These are phyloP conservation scores for Termitomyces sp. DNA, from an alignment of 768 basidiomycete species.

Conservation along the genomic window DNA sequence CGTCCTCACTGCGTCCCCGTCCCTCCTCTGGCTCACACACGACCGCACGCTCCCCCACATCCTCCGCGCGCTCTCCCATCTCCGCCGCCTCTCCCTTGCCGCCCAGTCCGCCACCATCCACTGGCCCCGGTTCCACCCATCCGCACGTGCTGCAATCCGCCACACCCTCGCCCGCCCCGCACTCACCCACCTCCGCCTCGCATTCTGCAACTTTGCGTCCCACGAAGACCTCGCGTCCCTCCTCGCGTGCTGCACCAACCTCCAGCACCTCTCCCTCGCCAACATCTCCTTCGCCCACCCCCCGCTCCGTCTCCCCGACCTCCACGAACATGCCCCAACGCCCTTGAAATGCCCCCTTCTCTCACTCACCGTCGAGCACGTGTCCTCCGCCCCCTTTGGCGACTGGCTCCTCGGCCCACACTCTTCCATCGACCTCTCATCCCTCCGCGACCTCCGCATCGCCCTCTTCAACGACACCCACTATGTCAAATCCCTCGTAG, in stretches of 20 bases:
- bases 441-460: constrained; percentile 37
- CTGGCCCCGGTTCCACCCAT: constrained; percentile 30
- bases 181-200: constrained; percentile 33
- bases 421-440: constrained; percentile 27
- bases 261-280: constrained; percentile 29
- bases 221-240: constrained; percentile 27
- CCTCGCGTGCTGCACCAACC: constrained; percentile 27
- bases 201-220: constrained; percentile 35
- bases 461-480: constrained; percentile 34
- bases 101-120: constrained; percentile 28
- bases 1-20: constrained; percentile 19
- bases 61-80: constrained; percentile 30
- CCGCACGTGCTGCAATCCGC: constrained; percentile 29
- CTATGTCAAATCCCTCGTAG: constrained; percentile 31
- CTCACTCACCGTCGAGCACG: constrained; percentile 37
- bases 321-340: too few species aligned
- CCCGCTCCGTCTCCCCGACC: too few species aligned
- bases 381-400: constrained; percentile 30
- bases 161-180: constrained; percentile 28
- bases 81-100: constrained; percentile 32
- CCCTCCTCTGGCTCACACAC: constrained; percentile 34
- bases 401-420: constrained; percentile 31
- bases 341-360: too few species aligned
- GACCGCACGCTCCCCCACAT: constrained; percentile 32
- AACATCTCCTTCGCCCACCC: constrained; percentile 2